Conservation (phyloP, 257 asterid species). For the Coffea canephora region DNA sequence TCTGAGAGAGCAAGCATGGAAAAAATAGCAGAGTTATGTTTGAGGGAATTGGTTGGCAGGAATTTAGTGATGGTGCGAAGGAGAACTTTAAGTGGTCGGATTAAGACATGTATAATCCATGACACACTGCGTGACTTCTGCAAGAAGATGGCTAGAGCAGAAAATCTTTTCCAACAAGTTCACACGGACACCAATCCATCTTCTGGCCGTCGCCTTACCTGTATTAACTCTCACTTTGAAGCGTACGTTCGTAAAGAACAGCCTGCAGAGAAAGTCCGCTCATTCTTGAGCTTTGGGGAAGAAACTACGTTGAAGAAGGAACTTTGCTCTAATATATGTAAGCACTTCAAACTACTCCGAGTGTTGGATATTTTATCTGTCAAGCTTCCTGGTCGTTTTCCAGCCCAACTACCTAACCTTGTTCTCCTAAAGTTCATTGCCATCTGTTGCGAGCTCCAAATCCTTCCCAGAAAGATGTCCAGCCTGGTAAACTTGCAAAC, state of each 20-base stretch:
- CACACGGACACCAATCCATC: neutral
- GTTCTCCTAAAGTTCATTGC: constrained; percentile 47
- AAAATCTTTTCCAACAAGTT: constrained; percentile 5
- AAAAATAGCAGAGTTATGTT: constrained; percentile 14
- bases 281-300: constrained; percentile 15
- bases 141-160: constrained; percentile 5
- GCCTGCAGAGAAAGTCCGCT: constrained; percentile 13
- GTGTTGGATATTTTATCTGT: constrained; percentile 16
- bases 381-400: constrained; percentile 22
- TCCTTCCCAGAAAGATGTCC: constrained; percentile 32
- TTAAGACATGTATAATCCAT: constrained; percentile 25
- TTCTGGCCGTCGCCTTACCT: constrained; percentile 13
- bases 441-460: constrained; percentile 3
- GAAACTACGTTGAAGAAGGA: constrained; percentile 1
- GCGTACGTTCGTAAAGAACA: constrained; percentile 9
- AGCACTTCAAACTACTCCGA: constrained; percentile 12
- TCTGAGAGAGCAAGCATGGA: constrained; percentile 8
- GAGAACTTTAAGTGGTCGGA: constrained; percentile 10
- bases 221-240: constrained; percentile 11
- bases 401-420: constrained; percentile 17
- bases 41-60: constrained; percentile 18
- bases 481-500: constrained; percentile 40
- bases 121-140: constrained; percentile 26
- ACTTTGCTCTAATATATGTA: neutral
- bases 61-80: constrained; percentile 20